A percentile compares a stretch with the other conserved stretches of the same genome.
Conservation (phyloP, 2,329 filamentous ascomycete genomes). For the Fusarium chlamydosporum region DNA sequence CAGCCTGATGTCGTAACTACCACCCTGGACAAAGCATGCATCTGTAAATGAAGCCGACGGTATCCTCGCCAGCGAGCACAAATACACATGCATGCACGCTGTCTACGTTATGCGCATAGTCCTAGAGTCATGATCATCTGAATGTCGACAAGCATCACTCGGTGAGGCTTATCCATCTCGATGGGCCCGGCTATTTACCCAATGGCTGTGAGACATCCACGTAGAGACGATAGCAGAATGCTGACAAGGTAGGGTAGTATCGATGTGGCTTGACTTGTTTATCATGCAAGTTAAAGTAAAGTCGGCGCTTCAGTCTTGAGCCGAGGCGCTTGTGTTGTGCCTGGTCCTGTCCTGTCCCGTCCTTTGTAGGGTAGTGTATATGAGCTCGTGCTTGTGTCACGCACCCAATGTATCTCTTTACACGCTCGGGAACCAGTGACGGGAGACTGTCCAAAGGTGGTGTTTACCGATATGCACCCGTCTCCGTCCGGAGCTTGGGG, state of each 20-base stretch:
- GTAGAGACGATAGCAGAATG: slow-evolving; percentile 8
- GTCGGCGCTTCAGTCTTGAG: slow-evolving; percentile 9
- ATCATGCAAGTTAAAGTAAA: slow-evolving; percentile 37
- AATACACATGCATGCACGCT: slow-evolving; percentile 5
- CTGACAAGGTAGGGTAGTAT: slow-evolving; percentile 36
- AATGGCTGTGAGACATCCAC: slow-evolving; percentile 31
- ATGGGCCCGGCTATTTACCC: slow-evolving; percentile 22
- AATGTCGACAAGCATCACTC: slow-evolving; percentile 20
- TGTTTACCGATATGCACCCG: slow-evolving; percentile 14
- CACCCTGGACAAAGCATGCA: not conserved
- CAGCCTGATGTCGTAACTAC: slow-evolving; percentile 14
- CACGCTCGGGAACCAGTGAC: slow-evolving; percentile 33
- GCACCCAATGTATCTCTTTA: slow-evolving; percentile 21
- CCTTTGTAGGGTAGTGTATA: not conserved
- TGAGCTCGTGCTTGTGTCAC: slow-evolving; percentile 28
- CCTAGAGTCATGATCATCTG: slow-evolving; percentile 29
- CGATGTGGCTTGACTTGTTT: slow-evolving; percentile 27
- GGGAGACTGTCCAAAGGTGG: slow-evolving; percentile 1
- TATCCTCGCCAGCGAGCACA: slow-evolving; percentile 20
- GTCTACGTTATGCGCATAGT: slow-evolving; percentile 14
- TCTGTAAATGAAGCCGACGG: slow-evolving; percentile 23
- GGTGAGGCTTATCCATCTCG: slow-evolving; percentile 28
- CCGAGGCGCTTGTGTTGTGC: slow-evolving; percentile 10
- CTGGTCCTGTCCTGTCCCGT: not conserved
- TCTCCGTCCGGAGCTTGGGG: slow-evolving; percentile 13